Base-by-base conservation (phyloP, 352 stramenopile genomes). In the Phytophthora palmivora region DNA sequence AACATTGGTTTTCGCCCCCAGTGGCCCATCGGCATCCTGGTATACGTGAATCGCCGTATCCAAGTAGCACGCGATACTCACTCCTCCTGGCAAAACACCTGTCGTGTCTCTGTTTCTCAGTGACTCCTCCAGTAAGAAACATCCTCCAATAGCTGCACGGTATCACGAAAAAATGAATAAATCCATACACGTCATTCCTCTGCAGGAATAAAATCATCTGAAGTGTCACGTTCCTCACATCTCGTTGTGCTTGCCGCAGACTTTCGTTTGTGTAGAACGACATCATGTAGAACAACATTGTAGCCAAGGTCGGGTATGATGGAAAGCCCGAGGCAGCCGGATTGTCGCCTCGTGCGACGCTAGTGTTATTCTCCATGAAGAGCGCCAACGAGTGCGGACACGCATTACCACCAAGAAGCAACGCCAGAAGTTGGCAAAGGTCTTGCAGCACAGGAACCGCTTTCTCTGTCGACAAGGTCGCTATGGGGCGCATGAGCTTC, bases 201-300 rank as follows among this genome's bases (percentile, higher is more conserved):
- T 87, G 67, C 32, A 90, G 42, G 34, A 90, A 79, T n/a, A 73
- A 49, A 45, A 76, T 63, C 76, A 90, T 82, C 41, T 81, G 67
- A 16, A 88, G 58, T 43, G 72, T 74, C 28, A 87, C 79, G 16
- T 63, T 50, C 30, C 83, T 33, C 0, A 91, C 78, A 33, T 75
- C 79, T 45, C 52, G 32, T 33, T 89, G 81, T 1, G 78, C 67
- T 7, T 72, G 51, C 12, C 41, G 50, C 4, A 89, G 61, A 22
- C 32, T 58, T 15, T 68, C 46, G 22, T 82, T 88, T 2, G 72
- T 82, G 47, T 81, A 89, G 37, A 92, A 92, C 11, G 78, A 84
- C 7, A 92, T 48, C 78, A 92, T 85, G 42, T 90, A 89, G 34
- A 92, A 85, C 21, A 90, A 58, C 71, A 92, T 88, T 6, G 72